Conservation (phyloP, 805 yeast genomes). For the Pichia cephalocereana region DNA sequence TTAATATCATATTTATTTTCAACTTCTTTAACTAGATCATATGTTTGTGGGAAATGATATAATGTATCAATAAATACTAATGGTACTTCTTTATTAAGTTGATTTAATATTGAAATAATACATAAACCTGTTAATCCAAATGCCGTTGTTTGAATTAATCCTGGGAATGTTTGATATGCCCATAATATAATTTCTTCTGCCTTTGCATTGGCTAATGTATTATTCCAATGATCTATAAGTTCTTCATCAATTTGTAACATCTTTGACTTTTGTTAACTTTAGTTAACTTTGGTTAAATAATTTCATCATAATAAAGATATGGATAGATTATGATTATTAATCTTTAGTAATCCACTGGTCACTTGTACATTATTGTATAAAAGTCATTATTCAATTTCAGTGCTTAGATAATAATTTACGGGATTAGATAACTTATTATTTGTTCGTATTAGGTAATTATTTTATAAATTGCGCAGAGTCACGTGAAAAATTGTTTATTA, state of each 20-base stretch:
- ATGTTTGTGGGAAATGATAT: conserved; percentile 92
- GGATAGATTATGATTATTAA: too few species aligned
- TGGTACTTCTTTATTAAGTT: conserved; percentile 41
- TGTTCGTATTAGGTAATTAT: too few species aligned
- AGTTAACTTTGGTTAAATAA: too few species aligned
- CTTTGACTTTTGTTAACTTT: too few species aligned
- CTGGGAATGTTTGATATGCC: conserved; percentile 78
- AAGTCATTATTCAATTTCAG: too few species aligned
- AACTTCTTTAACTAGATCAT: conserved; percentile 55
- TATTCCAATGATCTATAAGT: conserved; percentile 60
- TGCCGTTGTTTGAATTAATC: conserved; percentile 84
- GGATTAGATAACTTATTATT: too few species aligned
- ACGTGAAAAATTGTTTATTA: too few species aligned
- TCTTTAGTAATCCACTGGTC: too few species aligned
- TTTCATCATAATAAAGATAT: too few species aligned
- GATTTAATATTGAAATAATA: conserved; percentile 72
- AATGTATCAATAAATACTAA: conserved; percentile 83
- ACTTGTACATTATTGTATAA: too few species aligned
- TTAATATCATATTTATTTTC: conserved; percentile 42
- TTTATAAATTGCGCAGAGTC: too few species aligned
- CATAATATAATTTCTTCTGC: conserved; percentile 74
- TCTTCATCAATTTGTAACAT: conserved; percentile 12
- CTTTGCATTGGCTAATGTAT: conserved; percentile 40
- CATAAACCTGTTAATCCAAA: conserved; percentile 91
- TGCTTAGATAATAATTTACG: too few species aligned